Evolutionary conservation across 2,329 filamentous ascomycete species (phyloP).

Genomic region (Alternaria infectoria): DNA sequence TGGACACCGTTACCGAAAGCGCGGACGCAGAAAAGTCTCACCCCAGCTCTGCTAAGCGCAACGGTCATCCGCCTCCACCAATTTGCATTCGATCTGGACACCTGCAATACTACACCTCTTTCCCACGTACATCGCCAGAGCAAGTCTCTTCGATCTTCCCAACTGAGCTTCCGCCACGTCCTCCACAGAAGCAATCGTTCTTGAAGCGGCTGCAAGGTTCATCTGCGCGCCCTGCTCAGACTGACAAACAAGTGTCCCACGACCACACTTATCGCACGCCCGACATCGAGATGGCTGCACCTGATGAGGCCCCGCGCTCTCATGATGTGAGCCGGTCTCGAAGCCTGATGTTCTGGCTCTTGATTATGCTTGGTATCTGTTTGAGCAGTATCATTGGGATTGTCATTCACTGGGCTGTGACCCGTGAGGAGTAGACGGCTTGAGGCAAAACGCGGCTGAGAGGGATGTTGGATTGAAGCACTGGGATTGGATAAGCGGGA

Average conservation of each 20-base stretch:
- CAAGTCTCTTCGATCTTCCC: neutral
- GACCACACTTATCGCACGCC: neutral
- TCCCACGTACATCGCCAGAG: neutral
- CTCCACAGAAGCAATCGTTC: neutral
- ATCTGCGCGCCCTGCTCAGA: neutral
- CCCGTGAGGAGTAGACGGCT: neutral
- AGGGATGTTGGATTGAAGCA: too few relatives aligned
- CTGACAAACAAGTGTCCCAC: neutral
- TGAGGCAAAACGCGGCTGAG: neutral
- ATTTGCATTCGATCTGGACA: neutral
- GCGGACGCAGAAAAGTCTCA: neutral
- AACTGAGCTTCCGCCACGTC: neutral
- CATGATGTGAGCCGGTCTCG: too few relatives aligned
- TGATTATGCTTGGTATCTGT: neutral
- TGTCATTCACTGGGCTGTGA: neutral
- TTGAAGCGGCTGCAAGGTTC: neutral
- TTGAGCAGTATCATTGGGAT: neutral
- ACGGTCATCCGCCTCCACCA: neutral
- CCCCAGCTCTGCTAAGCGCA: neutral
- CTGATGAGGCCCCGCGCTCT: accelerated
- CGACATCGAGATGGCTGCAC: neutral
- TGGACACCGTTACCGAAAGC: neutral
- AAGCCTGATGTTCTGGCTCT: neutral
- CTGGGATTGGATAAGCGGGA: neutral
- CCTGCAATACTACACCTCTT: neutral